Conservation (phyloP, 192 early-diverging fungal genomes). For the Linnemannia zychae region DNA sequence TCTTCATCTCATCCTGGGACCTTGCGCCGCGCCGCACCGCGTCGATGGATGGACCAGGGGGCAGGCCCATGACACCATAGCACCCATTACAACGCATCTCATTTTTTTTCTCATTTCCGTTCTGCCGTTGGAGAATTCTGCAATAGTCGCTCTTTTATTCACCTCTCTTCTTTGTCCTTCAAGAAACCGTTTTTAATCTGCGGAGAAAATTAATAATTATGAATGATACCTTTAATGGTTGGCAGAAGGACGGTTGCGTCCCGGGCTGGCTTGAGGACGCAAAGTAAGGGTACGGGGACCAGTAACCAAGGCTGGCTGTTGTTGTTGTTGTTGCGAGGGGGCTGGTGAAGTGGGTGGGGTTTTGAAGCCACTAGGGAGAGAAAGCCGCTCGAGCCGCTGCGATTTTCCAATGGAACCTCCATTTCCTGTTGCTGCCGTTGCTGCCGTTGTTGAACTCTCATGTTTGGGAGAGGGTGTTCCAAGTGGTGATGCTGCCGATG, state of each 20-base stretch:
- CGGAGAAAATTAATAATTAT: neutral
- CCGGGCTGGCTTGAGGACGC: neutral
- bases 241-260: neutral
- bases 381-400: neutral
- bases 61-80: neutral
- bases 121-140: neutral
- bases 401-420: no score
- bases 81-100: neutral
- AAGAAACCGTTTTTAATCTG: neutral
- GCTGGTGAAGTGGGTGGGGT: neutral
- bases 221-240: neutral
- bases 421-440: neutral
- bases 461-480: neutral
- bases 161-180: neutral
- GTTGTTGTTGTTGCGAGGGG: neutral
- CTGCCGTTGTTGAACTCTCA: neutral
- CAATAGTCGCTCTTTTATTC: neutral
- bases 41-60: no score
- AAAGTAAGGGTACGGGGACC: neutral
- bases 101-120: neutral
- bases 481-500: conserved; percentile 1
- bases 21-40: no score
- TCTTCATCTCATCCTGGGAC: no score
- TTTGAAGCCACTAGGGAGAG: neutral
- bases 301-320: neutral